Percentiles rank a stretch among this genome's conserved stretches.
These are phyloP conservation scores for Dichotomopilus funicola DNA, from an alignment of 2,329 filamentous ascomycete genomes.

Conservation along the genomic window DNA sequence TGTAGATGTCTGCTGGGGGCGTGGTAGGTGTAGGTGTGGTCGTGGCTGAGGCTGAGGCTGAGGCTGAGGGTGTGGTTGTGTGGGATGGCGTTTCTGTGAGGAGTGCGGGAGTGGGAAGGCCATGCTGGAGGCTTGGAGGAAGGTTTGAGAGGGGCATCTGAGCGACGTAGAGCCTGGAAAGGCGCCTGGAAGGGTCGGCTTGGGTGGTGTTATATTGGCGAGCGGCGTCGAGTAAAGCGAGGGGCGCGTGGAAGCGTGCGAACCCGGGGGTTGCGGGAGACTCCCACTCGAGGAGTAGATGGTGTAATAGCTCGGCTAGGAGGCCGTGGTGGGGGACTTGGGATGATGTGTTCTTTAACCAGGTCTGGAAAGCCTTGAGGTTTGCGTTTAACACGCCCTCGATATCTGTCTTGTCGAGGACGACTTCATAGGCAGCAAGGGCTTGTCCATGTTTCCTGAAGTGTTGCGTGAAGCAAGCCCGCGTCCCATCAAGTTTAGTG, in stretches of 20 bases:
- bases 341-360: not conserved
- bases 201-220: constrained; percentile 34
- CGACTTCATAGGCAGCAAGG: constrained; percentile 36
- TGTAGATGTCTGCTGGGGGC: constrained; percentile 75
- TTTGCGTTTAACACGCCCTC: not conserved
- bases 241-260: constrained; percentile 52
- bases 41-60: no score
- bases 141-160: constrained; percentile 69
- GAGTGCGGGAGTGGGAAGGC: constrained; percentile 62
- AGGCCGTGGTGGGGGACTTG: not conserved
- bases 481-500: not conserved
- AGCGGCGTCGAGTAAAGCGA: constrained; percentile 58
- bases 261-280: constrained; percentile 28
- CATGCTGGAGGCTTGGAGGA: constrained; percentile 53
- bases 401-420: constrained; percentile 13
- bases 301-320: not conserved
- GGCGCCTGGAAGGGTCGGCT: not conserved
- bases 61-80: no score
- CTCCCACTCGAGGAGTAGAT: not conserved
- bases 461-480: constrained; percentile 21
- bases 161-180: constrained; percentile 68
- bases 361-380: not conserved
- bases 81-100: constrained; percentile 33
- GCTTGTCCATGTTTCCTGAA: constrained; percentile 28
- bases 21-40: constrained; percentile 20